These are phyloP conservation scores for Ophiostoma pallidulum DNA, from an alignment of 2,329 filamentous ascomycete genomes.

Conservation along the genomic window DNA sequence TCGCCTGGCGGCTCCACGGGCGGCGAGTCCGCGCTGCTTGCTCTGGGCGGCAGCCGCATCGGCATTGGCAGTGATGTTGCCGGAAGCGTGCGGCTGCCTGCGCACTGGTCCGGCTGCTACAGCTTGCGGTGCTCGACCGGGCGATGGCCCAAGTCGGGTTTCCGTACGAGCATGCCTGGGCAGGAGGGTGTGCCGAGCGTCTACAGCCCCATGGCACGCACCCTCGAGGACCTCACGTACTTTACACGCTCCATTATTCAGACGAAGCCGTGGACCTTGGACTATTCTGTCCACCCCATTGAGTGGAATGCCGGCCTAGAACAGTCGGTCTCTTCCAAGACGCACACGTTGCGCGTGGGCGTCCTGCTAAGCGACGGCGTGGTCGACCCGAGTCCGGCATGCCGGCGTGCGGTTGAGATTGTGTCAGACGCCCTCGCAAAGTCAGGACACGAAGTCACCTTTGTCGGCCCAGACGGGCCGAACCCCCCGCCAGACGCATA, in stretches of 20 bases:
- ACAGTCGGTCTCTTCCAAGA: slow-evolving; percentile 49
- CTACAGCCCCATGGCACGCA: slow-evolving; percentile 87
- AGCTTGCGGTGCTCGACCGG: slow-evolving; percentile 79
- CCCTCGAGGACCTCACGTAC: slow-evolving; percentile 71
- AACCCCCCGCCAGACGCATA: slow-evolving; percentile 51
- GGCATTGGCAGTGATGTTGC: slow-evolving; percentile 88
- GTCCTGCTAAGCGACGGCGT: slow-evolving; percentile 73
- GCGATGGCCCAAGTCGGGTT: slow-evolving; percentile 78
- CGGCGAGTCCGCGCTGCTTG: slow-evolving; percentile 73
- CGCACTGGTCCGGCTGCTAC: slow-evolving; percentile 85
- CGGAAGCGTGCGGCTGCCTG: slow-evolving; percentile 76
- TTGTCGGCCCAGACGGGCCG: slow-evolving; percentile 36
- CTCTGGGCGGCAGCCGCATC: slow-evolving; percentile 66
- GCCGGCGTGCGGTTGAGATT: slow-evolving; percentile 62
- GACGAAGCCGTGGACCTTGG: slow-evolving; percentile 84
- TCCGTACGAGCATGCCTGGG: slow-evolving; percentile 80
- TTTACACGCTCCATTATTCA: slow-evolving; percentile 69
- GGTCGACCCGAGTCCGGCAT: slow-evolving; percentile 78
- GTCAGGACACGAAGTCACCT: slow-evolving; percentile 66
- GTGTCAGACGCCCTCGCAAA: slow-evolving; percentile 58
- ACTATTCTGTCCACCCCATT: slow-evolving; percentile 78
- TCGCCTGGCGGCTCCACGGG: slow-evolving; percentile 85
- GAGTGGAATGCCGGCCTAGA: slow-evolving; percentile 60
- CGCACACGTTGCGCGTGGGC: slow-evolving; percentile 56
- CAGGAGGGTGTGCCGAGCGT: slow-evolving; percentile 85